Percentiles rank a stretch among this genome's conserved stretches.
These are phyloP conservation scores for Simmondsia chinensis DNA, from an alignment of 148 eudicot species.

Conservation along the genomic window DNA sequence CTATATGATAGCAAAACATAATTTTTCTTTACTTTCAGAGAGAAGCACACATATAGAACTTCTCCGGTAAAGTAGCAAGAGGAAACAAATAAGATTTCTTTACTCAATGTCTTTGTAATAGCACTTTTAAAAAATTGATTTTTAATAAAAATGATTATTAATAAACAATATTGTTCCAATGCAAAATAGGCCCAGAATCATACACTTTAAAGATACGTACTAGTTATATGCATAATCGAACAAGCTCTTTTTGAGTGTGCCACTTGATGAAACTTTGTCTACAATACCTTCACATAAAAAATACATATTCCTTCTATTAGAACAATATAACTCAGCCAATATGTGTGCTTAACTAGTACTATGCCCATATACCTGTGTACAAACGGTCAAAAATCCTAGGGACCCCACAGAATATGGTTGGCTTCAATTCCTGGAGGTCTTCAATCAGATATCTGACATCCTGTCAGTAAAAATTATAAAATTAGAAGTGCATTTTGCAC, in stretches of 20 bases:
- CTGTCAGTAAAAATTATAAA: conserved; percentile 25
- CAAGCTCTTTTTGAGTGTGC: conserved; percentile 57
- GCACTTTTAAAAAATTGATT: too few species aligned
- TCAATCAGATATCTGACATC: conserved; percentile 76
- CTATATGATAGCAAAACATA: too few species aligned
- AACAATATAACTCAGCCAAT: neutral
- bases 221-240: conserved; percentile 83
- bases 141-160: too few species aligned
- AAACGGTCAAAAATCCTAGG: conserved; percentile 91
- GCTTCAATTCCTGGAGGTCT: conserved; percentile 71
- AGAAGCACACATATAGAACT: too few species aligned
- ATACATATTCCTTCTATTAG: neutral
- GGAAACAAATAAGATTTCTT: too few species aligned
- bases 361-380: conserved; percentile 48
- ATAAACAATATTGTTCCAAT: too few species aligned
- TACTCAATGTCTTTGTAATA: too few species aligned
- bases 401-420: conserved; percentile 87
- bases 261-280: conserved; percentile 58
- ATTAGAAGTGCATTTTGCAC: neutral
- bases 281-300: conserved; percentile 47
- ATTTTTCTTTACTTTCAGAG: too few species aligned
- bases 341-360: too few species aligned
- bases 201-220: conserved; percentile 18
- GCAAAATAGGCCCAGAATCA: conserved; percentile 1
- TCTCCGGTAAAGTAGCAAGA: too few species aligned